phyloP scores from a whole-genome alignment of 371 early-diverging fungal species.

The Mucor racemosus region DNA sequence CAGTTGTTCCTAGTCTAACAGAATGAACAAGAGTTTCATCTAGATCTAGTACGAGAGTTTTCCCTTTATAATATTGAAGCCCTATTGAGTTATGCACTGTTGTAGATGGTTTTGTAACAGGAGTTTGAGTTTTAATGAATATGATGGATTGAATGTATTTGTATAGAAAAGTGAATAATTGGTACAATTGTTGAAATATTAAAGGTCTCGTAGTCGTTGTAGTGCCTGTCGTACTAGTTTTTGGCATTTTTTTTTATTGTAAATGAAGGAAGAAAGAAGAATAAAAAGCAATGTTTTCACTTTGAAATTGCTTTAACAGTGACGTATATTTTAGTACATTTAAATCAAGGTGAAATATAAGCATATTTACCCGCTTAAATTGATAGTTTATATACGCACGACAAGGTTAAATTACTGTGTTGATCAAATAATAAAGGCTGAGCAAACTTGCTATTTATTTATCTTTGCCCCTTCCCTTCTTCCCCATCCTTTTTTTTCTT shows the following conservation, averaged over 20 bases:
- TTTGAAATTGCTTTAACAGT: conserved; percentile 8
- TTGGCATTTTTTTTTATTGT: conserved; percentile 10
- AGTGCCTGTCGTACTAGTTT: background rate
- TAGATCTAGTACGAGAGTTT: conserved; percentile 93
- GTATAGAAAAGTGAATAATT: conserved; percentile 8
- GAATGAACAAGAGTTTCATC: conserved; percentile 98
- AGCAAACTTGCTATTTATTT: background rate
- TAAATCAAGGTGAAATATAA: background rate
- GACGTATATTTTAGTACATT: conserved; percentile 3
- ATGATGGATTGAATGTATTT: conserved; percentile 9
- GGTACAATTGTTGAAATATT: conserved; percentile 16
- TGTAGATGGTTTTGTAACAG: conserved; percentile 12
- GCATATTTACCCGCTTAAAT: conserved; percentile 4
- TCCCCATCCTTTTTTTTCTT: background rate
- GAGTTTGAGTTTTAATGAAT: conserved; percentile 13
- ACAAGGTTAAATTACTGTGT: background rate
- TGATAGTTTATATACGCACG: conserved; percentile 1
- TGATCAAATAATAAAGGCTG: background rate
- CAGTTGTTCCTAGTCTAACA: conserved; percentile 36
- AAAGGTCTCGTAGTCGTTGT: conserved; percentile 1
- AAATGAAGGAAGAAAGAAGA: conserved; percentile 1
- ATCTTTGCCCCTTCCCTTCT: background rate
- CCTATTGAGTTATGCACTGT: conserved; percentile 17
- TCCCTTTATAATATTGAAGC: conserved; percentile 50
- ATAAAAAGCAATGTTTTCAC: background rate